phyloP scores from a whole-genome alignment of 306 rosid genomes.

The Amphicarpaea edgeworthii region DNA sequence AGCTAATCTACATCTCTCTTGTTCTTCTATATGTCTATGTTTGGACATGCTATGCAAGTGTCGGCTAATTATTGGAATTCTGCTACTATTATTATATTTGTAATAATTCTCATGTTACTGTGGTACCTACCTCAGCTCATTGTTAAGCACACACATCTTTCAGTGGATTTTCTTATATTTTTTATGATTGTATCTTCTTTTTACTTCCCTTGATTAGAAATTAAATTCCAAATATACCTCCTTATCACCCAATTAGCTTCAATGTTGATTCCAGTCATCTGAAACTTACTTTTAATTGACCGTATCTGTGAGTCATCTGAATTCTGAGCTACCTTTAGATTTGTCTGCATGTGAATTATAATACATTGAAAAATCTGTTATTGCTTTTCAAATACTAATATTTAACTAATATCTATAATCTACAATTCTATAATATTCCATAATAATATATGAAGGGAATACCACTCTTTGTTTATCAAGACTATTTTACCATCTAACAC shows the following conservation, averaged over 20 bases:
- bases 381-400: neutral
- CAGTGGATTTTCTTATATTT: neutral
- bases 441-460: neutral
- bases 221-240: neutral
- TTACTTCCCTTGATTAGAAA: neutral
- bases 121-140: neutral
- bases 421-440: too few relatives aligned
- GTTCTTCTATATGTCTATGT: neutral
- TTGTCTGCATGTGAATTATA: neutral
- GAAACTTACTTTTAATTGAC: conserved; percentile 8
- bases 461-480: neutral
- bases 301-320: neutral
- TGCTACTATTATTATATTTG: neutral
- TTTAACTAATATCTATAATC: neutral
- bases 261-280: neutral
- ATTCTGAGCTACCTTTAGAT: conserved; percentile 1
- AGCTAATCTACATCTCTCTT: neutral
- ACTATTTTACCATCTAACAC: neutral
- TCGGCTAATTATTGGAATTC: neutral
- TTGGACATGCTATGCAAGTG: neutral
- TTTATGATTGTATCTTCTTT: neutral
- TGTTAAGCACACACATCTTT: neutral
- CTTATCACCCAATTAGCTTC: conserved; percentile 8
- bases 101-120: neutral
- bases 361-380: neutral